These are phyloP conservation scores for Amanita polypyramis DNA, from an alignment of 768 basidiomycete species.

Conservation along the genomic window DNA sequence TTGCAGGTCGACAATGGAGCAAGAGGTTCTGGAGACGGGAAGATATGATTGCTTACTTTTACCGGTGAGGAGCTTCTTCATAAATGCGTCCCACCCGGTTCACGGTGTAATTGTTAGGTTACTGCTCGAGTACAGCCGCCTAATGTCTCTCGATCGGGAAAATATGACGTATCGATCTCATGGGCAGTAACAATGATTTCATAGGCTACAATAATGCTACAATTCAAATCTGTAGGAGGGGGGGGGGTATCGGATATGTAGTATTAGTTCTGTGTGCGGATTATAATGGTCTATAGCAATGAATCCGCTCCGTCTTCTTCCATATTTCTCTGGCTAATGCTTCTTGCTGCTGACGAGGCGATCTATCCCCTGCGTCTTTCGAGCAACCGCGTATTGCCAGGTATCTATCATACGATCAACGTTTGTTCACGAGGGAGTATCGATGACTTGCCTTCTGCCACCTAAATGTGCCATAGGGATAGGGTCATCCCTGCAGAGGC, in stretches of 20 bases:
- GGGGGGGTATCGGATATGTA: not conserved
- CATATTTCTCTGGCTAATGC: slow-evolving; percentile 15
- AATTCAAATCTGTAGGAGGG: too few relatives aligned
- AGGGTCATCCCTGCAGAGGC: slow-evolving; percentile 9
- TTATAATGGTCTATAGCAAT: slow-evolving; percentile 13
- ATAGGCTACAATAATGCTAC: not conserved
- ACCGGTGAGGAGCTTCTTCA: slow-evolving; percentile 25
- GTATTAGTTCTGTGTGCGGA: not conserved
- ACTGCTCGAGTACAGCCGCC: slow-evolving; percentile 19
- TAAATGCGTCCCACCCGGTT: not conserved
- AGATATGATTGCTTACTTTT: slow-evolving; percentile 36
- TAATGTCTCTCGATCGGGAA: slow-evolving; percentile 20
- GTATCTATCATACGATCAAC: slow-evolving; percentile 6
- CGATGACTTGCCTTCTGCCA: slow-evolving; percentile 10
- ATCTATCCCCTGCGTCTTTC: slow-evolving; percentile 10
- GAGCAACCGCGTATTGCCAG: slow-evolving; percentile 17
- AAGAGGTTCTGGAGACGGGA: slow-evolving; percentile 34
- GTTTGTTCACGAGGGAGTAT: not conserved
- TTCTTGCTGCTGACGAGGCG: slow-evolving; percentile 14
- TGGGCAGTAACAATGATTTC: not conserved
- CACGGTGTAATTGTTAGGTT: slow-evolving; percentile 9
- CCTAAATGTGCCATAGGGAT: slow-evolving; percentile 17
- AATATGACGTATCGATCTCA: slow-evolving; percentile 15
- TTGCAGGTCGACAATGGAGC: slow-evolving; percentile 22
- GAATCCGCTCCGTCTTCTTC: slow-evolving; percentile 16